Base-by-base conservation (phyloP, 23 red algal genomes). In the Cyanidium caldarium region DNA sequence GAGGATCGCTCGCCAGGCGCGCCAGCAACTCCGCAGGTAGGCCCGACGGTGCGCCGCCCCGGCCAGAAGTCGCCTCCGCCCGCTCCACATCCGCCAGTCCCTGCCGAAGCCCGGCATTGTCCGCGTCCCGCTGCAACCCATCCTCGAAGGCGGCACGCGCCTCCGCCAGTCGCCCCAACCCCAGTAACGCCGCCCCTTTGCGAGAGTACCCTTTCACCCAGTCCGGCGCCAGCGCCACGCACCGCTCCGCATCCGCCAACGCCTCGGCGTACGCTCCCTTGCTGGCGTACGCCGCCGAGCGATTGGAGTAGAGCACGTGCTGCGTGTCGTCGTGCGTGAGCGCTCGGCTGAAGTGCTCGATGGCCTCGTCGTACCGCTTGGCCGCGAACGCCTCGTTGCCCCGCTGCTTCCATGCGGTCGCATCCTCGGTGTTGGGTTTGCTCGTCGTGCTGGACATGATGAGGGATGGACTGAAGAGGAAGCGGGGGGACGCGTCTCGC, bases 341-440 rank as follows among this genome's bases (percentile, higher is more conserved):
- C 38, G 79, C 79, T n/a, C 46, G 56, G 12, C 83, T 77, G 76
- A 86, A 95, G 56, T 75, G 67, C 39, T 72, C 82, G 45, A 87
- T 68, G 65, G 90, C 90, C 34, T 77, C 77, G 7, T 68, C 57
- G 69, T 75, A 88, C 38, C 79, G 57, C 30, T 69, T 79, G 3
- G 83, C 79, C 44, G 82, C 57, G 43, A 81, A 95, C 25, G 79
- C 78, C 46, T 83, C 78, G 43, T 95, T 95, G 41, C 90, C 90
- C 23, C 51, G 57, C 33, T 83, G 77, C 72, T 95, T 95, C 5
- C 51, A 28, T 28, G 19, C n/a, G n/a, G 7, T 25, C 10, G 51
- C 51, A 28, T 28, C n/a, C 21, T 16, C 51, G n/a, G n/a, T n/a
- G n/a, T n/a, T n/a, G n/a, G n/a, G n/a, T n/a, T n/a, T n/a, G n/a